Percentiles rank a stretch among this genome's conserved stretches.
These are phyloP conservation scores for Chaetomium olivaceum DNA, from an alignment of 2,329 filamentous ascomycete genomes.

Conservation along the genomic window DNA sequence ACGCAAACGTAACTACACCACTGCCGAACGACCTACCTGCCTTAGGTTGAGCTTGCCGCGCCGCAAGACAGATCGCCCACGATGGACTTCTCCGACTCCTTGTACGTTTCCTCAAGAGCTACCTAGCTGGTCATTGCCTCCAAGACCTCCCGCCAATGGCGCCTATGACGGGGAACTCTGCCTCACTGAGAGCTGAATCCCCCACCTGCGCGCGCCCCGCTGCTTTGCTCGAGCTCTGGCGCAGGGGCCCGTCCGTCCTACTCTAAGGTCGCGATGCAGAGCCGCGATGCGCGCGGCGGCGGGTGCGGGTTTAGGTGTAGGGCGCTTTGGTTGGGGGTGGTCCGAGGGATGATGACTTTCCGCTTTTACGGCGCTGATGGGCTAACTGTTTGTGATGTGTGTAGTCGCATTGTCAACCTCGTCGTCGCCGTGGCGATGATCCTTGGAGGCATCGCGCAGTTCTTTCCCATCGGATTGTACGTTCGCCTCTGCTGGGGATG, in stretches of 20 bases:
- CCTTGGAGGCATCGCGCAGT: constrained; percentile 75
- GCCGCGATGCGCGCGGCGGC: neutral
- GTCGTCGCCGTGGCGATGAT: constrained; percentile 84
- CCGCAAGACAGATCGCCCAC: constrained; percentile 30
- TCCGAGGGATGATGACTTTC: neutral
- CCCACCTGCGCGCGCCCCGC: neutral
- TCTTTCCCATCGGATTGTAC: constrained; percentile 64
- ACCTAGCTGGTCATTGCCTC: neutral
- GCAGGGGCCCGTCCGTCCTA: too few species aligned
- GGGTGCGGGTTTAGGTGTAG: neutral
- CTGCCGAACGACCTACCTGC: too few species aligned
- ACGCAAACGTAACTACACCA: neutral
- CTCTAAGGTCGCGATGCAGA: too few species aligned
- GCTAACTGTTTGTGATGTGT: constrained; percentile 38
- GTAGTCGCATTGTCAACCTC: constrained; percentile 91
- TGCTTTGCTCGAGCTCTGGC: neutral
- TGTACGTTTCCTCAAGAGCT: constrained; percentile 60
- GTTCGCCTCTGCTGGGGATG: constrained; percentile 37
- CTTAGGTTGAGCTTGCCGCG: neutral
- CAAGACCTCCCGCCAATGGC: neutral
- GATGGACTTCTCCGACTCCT: constrained; percentile 92
- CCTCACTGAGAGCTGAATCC: neutral
- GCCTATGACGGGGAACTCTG: too few species aligned
- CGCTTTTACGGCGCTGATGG: neutral
- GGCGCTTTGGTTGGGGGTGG: neutral